These are phyloP conservation scores for Basidiobolus meristosporus DNA, from an alignment of 371 early-diverging fungal species.

Conservation along the genomic window DNA sequence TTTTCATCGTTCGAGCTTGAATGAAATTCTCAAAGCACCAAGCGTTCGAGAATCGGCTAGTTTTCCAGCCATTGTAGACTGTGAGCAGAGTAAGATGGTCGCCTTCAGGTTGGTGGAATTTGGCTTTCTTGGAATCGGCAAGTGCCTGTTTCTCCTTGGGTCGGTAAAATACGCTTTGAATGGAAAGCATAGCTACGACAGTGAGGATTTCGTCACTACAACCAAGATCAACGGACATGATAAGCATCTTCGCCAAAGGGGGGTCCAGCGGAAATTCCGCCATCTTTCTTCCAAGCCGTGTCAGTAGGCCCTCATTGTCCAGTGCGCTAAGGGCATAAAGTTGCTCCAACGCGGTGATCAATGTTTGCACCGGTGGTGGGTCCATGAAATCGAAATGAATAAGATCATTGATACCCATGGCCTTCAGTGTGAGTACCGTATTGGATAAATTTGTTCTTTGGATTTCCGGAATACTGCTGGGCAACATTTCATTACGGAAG, in stretches of 20 bases:
- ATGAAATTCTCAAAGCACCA: conserved; percentile 97
- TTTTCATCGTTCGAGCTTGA: conserved; percentile 73
- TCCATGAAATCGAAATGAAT: conserved; percentile 95
- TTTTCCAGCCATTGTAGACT: conserved; percentile 89
- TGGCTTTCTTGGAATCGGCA: conserved; percentile 89
- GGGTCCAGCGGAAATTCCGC: conserved; percentile 96
- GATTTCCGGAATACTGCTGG: conserved; percentile 93
- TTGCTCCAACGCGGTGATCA: conserved; percentile 83
- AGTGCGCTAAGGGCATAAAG: conserved; percentile 88
- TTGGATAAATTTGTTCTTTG: conserved; percentile 87
- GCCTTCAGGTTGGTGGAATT: conserved; percentile 94
- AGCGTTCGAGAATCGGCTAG: conserved; percentile 63
- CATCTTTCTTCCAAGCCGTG: conserved; percentile 86
- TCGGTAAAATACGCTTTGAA: conserved; percentile 84
- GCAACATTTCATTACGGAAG: conserved; percentile 89
- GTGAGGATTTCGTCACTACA: conserved; percentile 93
- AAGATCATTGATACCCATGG: conserved; percentile 92
- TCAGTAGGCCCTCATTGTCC: conserved; percentile 84
- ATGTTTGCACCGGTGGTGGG: conserved; percentile 83
- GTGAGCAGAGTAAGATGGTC: conserved; percentile 91
- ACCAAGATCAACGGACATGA: conserved; percentile 71
- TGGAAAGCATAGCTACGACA: conserved; percentile 90
- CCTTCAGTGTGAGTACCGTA: conserved; percentile 82
- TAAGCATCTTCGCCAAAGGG: conserved; percentile 79
- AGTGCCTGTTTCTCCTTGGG: conserved; percentile 90